Percentiles rank a stretch among this genome's conserved stretches.
Evolutionary conservation across 176 grass and related monocot species (phyloP).

Genomic region (Puya raimondii): DNA sequence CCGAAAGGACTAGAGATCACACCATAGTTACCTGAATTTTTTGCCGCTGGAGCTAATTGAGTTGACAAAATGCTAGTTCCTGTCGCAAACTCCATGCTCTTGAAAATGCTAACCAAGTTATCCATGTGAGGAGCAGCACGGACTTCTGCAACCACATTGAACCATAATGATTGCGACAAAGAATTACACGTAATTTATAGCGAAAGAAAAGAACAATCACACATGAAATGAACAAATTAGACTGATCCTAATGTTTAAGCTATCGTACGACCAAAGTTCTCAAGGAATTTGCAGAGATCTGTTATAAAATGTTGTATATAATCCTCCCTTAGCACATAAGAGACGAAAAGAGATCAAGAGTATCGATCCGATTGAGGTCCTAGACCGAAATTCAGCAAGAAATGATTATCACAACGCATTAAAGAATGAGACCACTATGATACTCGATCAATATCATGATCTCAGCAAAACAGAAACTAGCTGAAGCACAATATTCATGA

Average conservation of each 20-base stretch:
- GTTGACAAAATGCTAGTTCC: slow-evolving; percentile 50
- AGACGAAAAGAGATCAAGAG: no score
- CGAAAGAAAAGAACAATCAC: neutral
- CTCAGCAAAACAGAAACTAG: no score
- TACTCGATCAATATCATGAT: no score
- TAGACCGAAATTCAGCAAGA: no score
- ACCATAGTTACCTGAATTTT: slow-evolving; percentile 26
- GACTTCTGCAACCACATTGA: slow-evolving; percentile 41
- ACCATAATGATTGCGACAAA: neutral
- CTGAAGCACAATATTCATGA: no score
- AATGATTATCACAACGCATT: no score
- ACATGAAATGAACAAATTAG: neutral
- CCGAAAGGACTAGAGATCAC: neutral
- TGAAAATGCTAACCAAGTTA: slow-evolving; percentile 67
- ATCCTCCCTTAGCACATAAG: no score
- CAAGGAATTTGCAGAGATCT: no score
- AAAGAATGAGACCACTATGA: no score
- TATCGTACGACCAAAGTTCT: no score
- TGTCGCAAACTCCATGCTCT: slow-evolving; percentile 68
- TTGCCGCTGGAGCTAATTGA: slow-evolving; percentile 21
- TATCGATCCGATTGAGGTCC: no score
- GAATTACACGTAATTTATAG: neutral
- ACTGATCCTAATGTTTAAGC: neutral
- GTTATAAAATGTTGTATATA: no score
- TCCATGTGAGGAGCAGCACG: slow-evolving; percentile 78